Conservation (phyloP, 371 early-diverging fungal species). For the Saksenaea oblongispora region DNA sequence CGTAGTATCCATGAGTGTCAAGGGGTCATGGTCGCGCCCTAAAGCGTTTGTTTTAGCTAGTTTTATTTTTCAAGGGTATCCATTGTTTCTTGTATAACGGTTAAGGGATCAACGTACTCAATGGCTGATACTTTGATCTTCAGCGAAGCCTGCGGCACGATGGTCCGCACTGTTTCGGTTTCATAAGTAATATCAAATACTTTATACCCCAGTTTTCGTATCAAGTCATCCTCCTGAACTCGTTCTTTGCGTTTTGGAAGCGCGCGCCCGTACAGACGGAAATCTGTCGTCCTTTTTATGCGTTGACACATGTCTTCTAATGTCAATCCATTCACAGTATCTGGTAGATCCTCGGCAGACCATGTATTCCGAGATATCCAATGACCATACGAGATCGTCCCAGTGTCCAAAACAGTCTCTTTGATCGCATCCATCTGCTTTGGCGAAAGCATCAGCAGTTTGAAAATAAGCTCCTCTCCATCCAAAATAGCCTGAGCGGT, state of each 20-base stretch:
- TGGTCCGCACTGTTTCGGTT: neutral
- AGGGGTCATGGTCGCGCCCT: no score
- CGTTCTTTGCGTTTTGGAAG: neutral
- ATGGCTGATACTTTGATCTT: neutral
- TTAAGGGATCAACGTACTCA: neutral
- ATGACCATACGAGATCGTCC: constrained; percentile 10
- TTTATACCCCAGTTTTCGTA: neutral
- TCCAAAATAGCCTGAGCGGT: constrained; percentile 23
- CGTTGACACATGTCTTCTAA: neutral
- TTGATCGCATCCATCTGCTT: constrained; percentile 20
- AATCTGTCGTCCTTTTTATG: neutral
- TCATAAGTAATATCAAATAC: neutral
- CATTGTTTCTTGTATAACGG: neutral
- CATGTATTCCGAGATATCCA: neutral
- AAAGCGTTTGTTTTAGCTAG: no score
- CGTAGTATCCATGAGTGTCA: no score
- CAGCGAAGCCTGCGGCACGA: neutral
- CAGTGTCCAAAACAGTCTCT: constrained; percentile 9
- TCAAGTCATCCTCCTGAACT: neutral
- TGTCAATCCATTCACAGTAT: neutral
- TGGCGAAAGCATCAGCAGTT: constrained; percentile 15
- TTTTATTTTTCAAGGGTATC: neutral
- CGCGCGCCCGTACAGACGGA: neutral
- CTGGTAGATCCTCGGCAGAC: neutral
- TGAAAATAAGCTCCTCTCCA: constrained; percentile 30